A percentile compares a stretch with the other conserved stretches of the same genome.
phyloP scores from a whole-genome alignment of 1,139 yeast species.

The Candida gigantensis region DNA sequence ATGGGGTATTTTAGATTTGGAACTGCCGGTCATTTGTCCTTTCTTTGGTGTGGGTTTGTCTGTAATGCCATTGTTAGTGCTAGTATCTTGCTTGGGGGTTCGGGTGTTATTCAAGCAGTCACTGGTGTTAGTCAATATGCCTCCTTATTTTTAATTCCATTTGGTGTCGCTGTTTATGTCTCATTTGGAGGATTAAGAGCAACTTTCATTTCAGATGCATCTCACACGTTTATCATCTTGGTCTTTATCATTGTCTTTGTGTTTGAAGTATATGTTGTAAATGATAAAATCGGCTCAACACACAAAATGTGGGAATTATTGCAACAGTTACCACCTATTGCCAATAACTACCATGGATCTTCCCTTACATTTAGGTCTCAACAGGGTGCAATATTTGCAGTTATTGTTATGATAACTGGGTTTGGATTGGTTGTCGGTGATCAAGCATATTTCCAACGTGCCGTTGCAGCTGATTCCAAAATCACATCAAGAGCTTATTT shows the following conservation, averaged over 20 bases:
- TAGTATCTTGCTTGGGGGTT: conserved; percentile 40
- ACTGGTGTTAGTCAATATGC: conserved; percentile 42
- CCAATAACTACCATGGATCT: conserved; percentile 47
- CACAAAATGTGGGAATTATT: conserved; percentile 47
- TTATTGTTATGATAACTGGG: conserved; percentile 39
- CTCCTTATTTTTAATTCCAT: conserved; percentile 35
- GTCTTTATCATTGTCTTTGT: conserved; percentile 41
- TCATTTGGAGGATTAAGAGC: conserved; percentile 49
- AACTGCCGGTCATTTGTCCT: conserved; percentile 34
- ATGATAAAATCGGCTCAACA: conserved; percentile 47
- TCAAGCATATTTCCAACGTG: conserved; percentile 47
- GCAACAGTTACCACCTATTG: conserved; percentile 37
- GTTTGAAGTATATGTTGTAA: conserved; percentile 42
- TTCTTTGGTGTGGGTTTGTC: conserved; percentile 37
- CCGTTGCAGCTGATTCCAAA: conserved; percentile 37
- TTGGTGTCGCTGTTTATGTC: conserved; percentile 38
- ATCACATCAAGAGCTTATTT: conserved; percentile 41
- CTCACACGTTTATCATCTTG: conserved; percentile 44
- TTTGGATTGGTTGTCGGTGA: conserved; percentile 72
- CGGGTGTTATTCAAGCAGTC: conserved; percentile 35
- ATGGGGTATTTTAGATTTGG: conserved; percentile 41
- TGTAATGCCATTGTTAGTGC: conserved; percentile 40
- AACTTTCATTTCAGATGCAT: conserved; percentile 48
- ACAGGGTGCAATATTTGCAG: conserved; percentile 38
- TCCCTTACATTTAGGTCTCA: conserved; percentile 47